A percentile compares a stretch with the other conserved stretches of the same genome.
Evolutionary conservation across 2,329 filamentous ascomycete genomes (phyloP).

Genomic region (Sporothrix phasma): DNA sequence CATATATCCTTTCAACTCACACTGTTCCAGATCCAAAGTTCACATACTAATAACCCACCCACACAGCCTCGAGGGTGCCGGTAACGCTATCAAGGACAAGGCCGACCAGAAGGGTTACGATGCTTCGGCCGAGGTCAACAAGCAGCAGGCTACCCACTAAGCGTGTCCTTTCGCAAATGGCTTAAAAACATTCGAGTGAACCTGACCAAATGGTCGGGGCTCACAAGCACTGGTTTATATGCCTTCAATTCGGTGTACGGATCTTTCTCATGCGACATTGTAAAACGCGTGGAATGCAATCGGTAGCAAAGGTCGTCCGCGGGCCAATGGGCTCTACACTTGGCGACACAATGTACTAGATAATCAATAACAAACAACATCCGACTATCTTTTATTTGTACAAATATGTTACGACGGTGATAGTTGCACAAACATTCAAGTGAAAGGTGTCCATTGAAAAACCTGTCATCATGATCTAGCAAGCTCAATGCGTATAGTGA

Average conservation of each 20-base stretch:
- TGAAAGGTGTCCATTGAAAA: no score
- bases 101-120: constrained; percentile 25
- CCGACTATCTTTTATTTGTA: no score
- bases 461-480: no score
- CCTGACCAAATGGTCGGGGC: no score
- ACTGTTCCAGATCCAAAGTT: background rate
- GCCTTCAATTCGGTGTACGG: background rate
- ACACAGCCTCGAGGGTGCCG: constrained; percentile 25
- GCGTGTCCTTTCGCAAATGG: background rate
- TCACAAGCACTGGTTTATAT: background rate
- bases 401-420: no score
- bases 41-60: constrained; percentile 12
- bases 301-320: background rate
- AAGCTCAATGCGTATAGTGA: no score
- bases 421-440: no score
- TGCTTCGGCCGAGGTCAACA: constrained; percentile 30
- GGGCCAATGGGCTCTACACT: background rate
- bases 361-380: background rate
- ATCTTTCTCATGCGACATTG: background rate
- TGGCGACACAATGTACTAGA: background rate
- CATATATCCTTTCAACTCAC: no score
- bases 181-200: no score
- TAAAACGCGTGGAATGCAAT: no score
- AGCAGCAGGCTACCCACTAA: constrained; percentile 32
- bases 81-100: constrained; percentile 30